A percentile compares a stretch with the other conserved stretches of the same genome.
phyloP scores from a whole-genome alignment of 306 rosid genomes.

The Prosopis cineraria region DNA sequence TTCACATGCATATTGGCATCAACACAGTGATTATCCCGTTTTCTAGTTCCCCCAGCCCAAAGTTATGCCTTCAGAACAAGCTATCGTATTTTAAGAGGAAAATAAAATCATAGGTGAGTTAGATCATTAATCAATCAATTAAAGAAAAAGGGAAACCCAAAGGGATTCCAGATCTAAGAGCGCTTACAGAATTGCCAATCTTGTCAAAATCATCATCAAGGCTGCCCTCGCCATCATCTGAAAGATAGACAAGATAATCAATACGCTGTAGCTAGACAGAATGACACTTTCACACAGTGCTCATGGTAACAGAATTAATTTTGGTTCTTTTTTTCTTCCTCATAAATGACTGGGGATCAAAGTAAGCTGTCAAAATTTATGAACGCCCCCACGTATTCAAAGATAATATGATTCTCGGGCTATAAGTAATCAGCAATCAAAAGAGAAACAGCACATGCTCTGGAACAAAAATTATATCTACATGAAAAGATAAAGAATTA shows the following conservation, averaged over 20 bases:
- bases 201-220: constrained; percentile 97
- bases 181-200: constrained; percentile 88
- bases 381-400: constrained; percentile 5
- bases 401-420: constrained; percentile 16
- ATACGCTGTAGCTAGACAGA: constrained; percentile 12
- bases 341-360: neutral
- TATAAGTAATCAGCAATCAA: neutral
- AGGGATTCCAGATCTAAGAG: constrained; percentile 19
- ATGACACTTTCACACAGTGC: neutral
- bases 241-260: constrained; percentile 37
- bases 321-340: neutral
- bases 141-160: constrained; percentile 20
- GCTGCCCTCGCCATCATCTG: constrained; percentile 86
- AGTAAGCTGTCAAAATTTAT: neutral
- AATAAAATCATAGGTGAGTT: neutral
- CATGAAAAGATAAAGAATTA: neutral
- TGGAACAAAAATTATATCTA: constrained; percentile 7
- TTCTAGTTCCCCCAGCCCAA: neutral
- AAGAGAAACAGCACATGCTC: constrained; percentile 3
- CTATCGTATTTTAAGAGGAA: neutral
- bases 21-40: constrained; percentile 11
- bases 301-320: neutral
- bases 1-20: constrained; percentile 12
- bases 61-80: neutral
- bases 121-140: neutral